Conservation (phyloP, 768 basidiomycete species). For the Polyporus arcularius region DNA sequence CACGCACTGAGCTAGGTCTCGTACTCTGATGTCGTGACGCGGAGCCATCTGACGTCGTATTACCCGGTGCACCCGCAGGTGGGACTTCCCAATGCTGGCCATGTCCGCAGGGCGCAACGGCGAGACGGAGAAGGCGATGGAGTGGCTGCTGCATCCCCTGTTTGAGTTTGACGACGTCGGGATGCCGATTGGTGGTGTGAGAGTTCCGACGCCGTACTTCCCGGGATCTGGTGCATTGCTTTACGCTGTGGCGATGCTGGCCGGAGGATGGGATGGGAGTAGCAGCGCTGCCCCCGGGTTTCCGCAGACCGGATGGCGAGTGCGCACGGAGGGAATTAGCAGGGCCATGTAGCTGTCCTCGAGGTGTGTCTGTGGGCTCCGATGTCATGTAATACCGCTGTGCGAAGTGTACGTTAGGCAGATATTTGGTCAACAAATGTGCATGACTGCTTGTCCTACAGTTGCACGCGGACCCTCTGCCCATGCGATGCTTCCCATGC, state of each 20-base stretch:
- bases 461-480: not conserved
- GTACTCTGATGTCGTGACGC: too few relatives aligned
- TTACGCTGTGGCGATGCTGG: conserved; percentile 58
- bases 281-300: conserved; percentile 41
- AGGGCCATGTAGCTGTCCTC: conserved; percentile 32
- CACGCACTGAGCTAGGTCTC: too few relatives aligned
- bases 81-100: conserved; percentile 66
- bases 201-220: conserved; percentile 61
- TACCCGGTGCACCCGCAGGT: conserved; percentile 39
- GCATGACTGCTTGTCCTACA: not conserved
- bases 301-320: conserved; percentile 40
- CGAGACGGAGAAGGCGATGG: conserved; percentile 48
- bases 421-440: not conserved
- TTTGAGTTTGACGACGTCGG: conserved; percentile 62
- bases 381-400: not conserved
- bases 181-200: conserved; percentile 57
- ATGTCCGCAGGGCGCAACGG: conserved; percentile 62
- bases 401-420: not conserved
- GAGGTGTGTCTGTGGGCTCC: not conserved
- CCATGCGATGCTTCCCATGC: not conserved
- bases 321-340: conserved; percentile 38
- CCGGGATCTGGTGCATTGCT: conserved; percentile 56
- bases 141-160: conserved; percentile 55
- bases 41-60: too few relatives aligned
- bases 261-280: conserved; percentile 56